Evolutionary conservation across 352 stramenopile genomes (phyloP).

Genomic region (Phytophthora megakarya): DNA sequence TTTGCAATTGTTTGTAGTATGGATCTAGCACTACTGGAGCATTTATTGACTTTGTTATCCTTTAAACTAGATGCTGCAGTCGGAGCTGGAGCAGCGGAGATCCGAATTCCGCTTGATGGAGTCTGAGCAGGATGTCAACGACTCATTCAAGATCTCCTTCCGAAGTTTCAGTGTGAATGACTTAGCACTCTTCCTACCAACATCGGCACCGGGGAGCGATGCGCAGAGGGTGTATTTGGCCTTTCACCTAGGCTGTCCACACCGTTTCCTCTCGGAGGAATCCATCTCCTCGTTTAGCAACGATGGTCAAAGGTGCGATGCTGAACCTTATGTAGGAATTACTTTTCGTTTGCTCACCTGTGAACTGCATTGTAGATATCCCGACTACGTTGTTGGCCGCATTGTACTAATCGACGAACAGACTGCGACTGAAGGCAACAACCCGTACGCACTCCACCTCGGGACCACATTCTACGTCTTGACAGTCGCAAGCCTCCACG

Average conservation of each 20-base stretch:
- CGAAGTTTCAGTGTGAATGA: slow-evolving; percentile 84
- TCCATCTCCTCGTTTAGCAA: slow-evolving; percentile 90
- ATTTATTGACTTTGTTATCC: neutral
- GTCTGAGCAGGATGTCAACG: slow-evolving; percentile 57
- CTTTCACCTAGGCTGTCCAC: slow-evolving; percentile 85
- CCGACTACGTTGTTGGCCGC: slow-evolving; percentile 86
- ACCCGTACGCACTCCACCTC: slow-evolving; percentile 78
- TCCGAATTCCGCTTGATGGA: slow-evolving; percentile 68
- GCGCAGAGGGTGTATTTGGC: slow-evolving; percentile 82
- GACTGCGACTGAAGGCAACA: slow-evolving; percentile 76
- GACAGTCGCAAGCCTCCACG: slow-evolving; percentile 83
- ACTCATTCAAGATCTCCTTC: slow-evolving; percentile 89
- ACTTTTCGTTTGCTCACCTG: neutral
- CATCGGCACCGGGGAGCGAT: slow-evolving; percentile 77
- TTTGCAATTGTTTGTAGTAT: neutral
- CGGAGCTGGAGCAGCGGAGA: slow-evolving; percentile 57
- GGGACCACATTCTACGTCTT: slow-evolving; percentile 88
- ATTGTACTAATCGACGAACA: slow-evolving; percentile 91
- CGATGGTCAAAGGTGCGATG: slow-evolving; percentile 69
- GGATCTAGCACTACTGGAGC: neutral
- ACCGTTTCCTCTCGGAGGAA: slow-evolving; percentile 88
- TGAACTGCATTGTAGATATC: slow-evolving; percentile 59
- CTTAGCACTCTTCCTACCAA: slow-evolving; percentile 83
- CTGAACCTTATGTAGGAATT: neutral
- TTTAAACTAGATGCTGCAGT: slow-evolving; percentile 47